These are phyloP conservation scores for Pyronema omphalodes DNA, from an alignment of 495 filamentous ascomycete genomes.

Conservation along the genomic window DNA sequence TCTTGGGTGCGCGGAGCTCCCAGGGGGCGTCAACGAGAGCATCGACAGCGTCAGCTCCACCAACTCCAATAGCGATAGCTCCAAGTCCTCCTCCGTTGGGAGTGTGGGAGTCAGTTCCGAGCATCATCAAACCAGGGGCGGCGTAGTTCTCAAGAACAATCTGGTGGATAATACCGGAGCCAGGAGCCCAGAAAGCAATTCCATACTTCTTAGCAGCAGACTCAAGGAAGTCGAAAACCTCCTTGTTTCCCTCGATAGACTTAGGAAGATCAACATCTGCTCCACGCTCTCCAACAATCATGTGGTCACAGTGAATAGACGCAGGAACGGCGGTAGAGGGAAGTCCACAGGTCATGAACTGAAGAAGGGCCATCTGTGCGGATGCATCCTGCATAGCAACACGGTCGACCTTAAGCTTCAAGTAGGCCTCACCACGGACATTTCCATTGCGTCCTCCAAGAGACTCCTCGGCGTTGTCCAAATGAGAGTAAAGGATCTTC, in stretches of 20 bases:
- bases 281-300: slow-evolving; percentile 88
- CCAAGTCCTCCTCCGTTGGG: slow-evolving; percentile 88
- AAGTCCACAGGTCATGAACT: slow-evolving; percentile 95
- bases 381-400: slow-evolving; percentile 99
- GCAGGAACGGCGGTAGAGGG: slow-evolving; percentile 86
- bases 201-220: slow-evolving; percentile 89
- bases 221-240: slow-evolving; percentile 95
- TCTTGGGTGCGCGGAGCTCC: slow-evolving; percentile 79
- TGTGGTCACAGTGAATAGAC: slow-evolving; percentile 96
- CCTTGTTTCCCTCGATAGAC: slow-evolving; percentile 80
- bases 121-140: slow-evolving; percentile 94
- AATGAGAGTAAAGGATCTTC: slow-evolving; percentile 94
- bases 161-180: slow-evolving; percentile 98
- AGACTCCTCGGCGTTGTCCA: slow-evolving; percentile 71
- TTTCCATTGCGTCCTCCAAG: slow-evolving; percentile 62
- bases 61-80: slow-evolving; percentile 91
- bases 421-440: slow-evolving; percentile 74
- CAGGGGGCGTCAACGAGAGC: slow-evolving; percentile 90
- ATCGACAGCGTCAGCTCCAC: slow-evolving; percentile 93
- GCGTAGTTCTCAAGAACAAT: slow-evolving; percentile 96
- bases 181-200: slow-evolving; percentile 97
- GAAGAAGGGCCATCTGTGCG: slow-evolving; percentile 90
- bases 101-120: slow-evolving; percentile 92
- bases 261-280: slow-evolving; percentile 73
- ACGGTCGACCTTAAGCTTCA: slow-evolving; percentile 93